Conservation (phyloP, 2,329 filamentous ascomycete genomes). For the Trichoderma sp. region DNA sequence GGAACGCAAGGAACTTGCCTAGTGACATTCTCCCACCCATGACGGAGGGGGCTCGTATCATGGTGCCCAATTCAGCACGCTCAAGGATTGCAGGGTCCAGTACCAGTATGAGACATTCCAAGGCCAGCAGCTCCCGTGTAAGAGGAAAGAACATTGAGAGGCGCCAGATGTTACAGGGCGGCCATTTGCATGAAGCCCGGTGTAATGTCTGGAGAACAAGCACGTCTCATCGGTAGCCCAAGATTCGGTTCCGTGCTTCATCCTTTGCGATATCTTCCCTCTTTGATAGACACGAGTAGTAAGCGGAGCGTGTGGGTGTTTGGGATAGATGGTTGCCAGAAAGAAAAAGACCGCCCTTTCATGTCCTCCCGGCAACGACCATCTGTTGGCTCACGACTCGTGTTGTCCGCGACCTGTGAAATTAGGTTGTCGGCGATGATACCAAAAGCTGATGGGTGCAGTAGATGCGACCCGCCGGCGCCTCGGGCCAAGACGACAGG, state of each 20-base stretch:
- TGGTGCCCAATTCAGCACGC: not conserved
- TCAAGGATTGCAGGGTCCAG: not conserved
- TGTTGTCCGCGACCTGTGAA: conserved; percentile 15
- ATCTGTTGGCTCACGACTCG: conserved; percentile 21
- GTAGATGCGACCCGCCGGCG: conserved; percentile 18
- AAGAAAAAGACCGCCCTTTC: not conserved
- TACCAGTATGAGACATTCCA: not conserved
- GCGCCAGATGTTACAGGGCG: not conserved
- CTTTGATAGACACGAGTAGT: not conserved
- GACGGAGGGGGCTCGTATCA: not conserved
- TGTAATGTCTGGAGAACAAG: not conserved
- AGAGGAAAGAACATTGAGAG: not conserved
- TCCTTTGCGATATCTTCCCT: not conserved
- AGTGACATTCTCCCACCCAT: conserved; percentile 1
- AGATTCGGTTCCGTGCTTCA: not conserved
- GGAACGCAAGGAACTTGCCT: not conserved
- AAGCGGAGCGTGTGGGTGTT: conserved; percentile 11
- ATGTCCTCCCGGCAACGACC: not conserved
- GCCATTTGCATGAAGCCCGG: conserved; percentile 1
- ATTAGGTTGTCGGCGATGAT: conserved; percentile 25
- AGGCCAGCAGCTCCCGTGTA: not conserved
- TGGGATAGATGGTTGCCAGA: not conserved
- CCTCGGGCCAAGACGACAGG: conserved; percentile 25
- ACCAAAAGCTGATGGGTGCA: conserved; percentile 20
- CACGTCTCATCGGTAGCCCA: not conserved